Conservation (phyloP, 2,329 filamentous ascomycete species). For the Ascochyta clinopodiicola region DNA sequence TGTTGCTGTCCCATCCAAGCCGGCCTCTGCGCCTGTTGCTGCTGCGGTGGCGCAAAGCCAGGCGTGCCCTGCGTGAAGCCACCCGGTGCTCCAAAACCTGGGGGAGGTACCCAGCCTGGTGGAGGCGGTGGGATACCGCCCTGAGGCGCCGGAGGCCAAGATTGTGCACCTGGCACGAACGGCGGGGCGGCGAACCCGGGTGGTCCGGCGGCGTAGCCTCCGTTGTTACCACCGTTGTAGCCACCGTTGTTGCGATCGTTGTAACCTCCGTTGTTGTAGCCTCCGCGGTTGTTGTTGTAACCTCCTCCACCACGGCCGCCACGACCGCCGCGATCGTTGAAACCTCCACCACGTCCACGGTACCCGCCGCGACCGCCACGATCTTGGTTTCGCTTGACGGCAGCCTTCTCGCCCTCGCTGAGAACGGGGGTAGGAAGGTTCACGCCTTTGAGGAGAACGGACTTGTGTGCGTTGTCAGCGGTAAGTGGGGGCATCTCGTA, state of each 20-base stretch:
- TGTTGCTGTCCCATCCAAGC: conserved; percentile 29
- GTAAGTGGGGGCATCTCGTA: conserved; percentile 78
- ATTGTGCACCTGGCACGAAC: conserved; percentile 23
- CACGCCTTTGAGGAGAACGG: conserved; percentile 88
- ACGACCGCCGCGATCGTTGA: conserved; percentile 37
- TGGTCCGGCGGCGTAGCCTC: conserved; percentile 19
- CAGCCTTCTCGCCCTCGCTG: conserved; percentile 69
- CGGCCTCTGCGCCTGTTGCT: conserved; percentile 23
- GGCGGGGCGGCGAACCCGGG: conserved; percentile 22
- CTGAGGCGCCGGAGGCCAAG: conserved; percentile 35
- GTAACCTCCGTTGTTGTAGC: conserved; percentile 25
- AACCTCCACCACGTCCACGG: conserved; percentile 44
- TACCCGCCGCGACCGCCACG: conserved; percentile 72
- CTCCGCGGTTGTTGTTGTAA: conserved; percentile 20
- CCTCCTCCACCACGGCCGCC: conserved; percentile 34
- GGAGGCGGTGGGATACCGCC: conserved; percentile 39
- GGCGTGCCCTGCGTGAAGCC: conserved; percentile 18
- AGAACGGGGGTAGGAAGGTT: conserved; percentile 75
- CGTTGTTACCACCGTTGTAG: conserved; percentile 28
- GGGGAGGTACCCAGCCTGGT: conserved; percentile 40
- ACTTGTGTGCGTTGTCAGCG: conserved; percentile 76
- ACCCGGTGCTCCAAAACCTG: conserved; percentile 16
- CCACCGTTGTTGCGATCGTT: conserved; percentile 28
- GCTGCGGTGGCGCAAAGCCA: conserved; percentile 23
- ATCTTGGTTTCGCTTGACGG: conserved; percentile 70